A percentile compares a stretch with the other conserved stretches of the same genome.
These are phyloP conservation scores for Phyllosticta capitalensis DNA, from an alignment of 2,329 filamentous ascomycete genomes.

Conservation along the genomic window DNA sequence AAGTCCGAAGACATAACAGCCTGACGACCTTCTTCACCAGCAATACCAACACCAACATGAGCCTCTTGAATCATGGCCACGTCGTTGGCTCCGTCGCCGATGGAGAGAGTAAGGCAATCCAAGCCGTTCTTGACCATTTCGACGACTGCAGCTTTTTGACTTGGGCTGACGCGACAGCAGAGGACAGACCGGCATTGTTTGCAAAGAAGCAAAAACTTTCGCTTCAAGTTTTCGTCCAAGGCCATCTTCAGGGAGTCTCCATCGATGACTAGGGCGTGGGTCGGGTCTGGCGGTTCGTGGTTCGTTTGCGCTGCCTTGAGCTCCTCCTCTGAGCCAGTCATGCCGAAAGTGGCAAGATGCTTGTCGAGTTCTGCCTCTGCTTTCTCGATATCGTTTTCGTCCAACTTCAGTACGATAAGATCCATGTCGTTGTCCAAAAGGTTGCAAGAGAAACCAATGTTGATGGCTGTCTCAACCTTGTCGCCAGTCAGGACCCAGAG, in stretches of 20 bases:
- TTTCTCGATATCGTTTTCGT: slow-evolving; percentile 57
- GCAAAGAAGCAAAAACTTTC: slow-evolving; percentile 90
- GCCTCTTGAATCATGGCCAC: slow-evolving; percentile 98
- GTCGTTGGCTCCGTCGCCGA: slow-evolving; percentile 91
- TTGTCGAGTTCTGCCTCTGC: slow-evolving; percentile 66
- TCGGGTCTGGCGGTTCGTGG: slow-evolving; percentile 77
- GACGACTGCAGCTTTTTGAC: slow-evolving; percentile 95
- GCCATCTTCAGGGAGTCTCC: slow-evolving; percentile 88
- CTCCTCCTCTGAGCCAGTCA: slow-evolving; percentile 80
- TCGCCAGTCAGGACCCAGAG: slow-evolving; percentile 97
- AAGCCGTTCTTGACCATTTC: slow-evolving; percentile 89
- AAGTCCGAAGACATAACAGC: slow-evolving; percentile 96
- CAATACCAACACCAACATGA: slow-evolving; percentile 92
- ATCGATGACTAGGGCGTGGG: slow-evolving; percentile 89
- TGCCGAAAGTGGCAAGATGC: slow-evolving; percentile 60
- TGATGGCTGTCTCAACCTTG: slow-evolving; percentile 98
- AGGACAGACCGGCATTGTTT: slow-evolving; percentile 95
- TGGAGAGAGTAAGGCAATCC: slow-evolving; percentile 90
- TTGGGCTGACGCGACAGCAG: slow-evolving; percentile 93
- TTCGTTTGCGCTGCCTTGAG: slow-evolving; percentile 67
- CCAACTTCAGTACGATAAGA: slow-evolving; percentile 76
- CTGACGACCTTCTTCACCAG: slow-evolving; percentile 83
- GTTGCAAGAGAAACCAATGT: slow-evolving; percentile 98
- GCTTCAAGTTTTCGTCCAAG: slow-evolving; percentile 69
- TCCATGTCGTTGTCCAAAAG: slow-evolving; percentile 97